A percentile compares a stretch with the other conserved stretches of the same genome.
Evolutionary conservation across 805 yeast genomes (phyloP).

Genomic region (Candida germanica): DNA sequence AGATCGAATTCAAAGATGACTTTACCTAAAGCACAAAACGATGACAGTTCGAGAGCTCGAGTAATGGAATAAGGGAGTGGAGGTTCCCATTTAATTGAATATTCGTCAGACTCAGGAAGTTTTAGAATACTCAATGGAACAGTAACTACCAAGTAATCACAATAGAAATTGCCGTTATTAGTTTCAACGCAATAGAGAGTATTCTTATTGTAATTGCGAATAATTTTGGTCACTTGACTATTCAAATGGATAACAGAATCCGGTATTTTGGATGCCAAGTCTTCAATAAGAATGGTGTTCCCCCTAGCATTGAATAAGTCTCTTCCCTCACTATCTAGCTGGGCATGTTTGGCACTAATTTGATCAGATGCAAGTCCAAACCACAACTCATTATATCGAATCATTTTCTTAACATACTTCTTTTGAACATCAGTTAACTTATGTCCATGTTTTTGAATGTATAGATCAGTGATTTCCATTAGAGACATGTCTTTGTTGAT

Average conservation of each 20-base stretch:
- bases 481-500: slow-evolving; percentile 52
- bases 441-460: slow-evolving; percentile 42
- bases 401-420: slow-evolving; percentile 47
- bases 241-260: slow-evolving; percentile 34
- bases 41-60: slow-evolving; percentile 22
- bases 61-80: slow-evolving; percentile 17
- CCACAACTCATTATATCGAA: slow-evolving; percentile 71
- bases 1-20: slow-evolving; percentile 39
- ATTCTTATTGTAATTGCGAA: slow-evolving; percentile 16
- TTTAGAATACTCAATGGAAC: slow-evolving; percentile 74
- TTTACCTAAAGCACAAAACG: slow-evolving; percentile 41
- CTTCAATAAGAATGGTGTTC: slow-evolving; percentile 46
- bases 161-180: slow-evolving; percentile 26
- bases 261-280: slow-evolving; percentile 38
- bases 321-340: slow-evolving; percentile 74
- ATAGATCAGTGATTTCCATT: slow-evolving; percentile 46
- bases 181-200: slow-evolving; percentile 30
- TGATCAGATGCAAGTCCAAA: slow-evolving; percentile 68
- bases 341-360: slow-evolving; percentile 65
- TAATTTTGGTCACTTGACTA: slow-evolving; percentile 42
- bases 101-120: slow-evolving; percentile 29
- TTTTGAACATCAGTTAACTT: slow-evolving; percentile 52
- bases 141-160: slow-evolving; percentile 66
- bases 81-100: slow-evolving; percentile 43
- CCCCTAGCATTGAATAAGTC: slow-evolving; percentile 66